Evolutionary conservation across 148 eudicot species (phyloP).

Genomic region (Pouteria glomerata): DNA sequence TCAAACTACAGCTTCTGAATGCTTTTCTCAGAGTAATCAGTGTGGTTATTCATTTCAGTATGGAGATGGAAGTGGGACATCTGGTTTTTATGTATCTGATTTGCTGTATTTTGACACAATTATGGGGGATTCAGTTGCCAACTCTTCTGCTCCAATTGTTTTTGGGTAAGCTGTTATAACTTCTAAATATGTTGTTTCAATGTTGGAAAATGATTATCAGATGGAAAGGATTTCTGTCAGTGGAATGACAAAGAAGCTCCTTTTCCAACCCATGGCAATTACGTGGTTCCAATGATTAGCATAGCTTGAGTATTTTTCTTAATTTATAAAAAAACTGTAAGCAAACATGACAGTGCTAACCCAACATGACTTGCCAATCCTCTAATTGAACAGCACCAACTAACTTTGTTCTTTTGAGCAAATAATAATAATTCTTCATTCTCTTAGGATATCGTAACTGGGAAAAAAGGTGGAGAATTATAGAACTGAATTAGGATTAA

Average conservation of each 20-base stretch:
- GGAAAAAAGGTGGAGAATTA: not conserved
- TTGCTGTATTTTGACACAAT: constrained; percentile 69
- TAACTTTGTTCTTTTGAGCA: not conserved
- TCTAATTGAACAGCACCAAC: not conserved
- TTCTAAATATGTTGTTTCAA: not conserved
- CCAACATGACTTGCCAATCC: not conserved
- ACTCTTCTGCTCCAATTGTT: constrained; percentile 77
- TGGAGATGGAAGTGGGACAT: constrained; percentile 94
- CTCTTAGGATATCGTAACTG: not conserved
- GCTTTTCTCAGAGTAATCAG: constrained; percentile 53
- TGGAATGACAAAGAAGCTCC: not conserved
- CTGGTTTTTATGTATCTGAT: constrained; percentile 76
- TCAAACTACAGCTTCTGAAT: constrained; percentile 53
- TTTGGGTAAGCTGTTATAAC: constrained; percentile 59
- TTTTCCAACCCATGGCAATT: not conserved
- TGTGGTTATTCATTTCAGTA: constrained; percentile 72
- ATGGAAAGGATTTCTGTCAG: not conserved
- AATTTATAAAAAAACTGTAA: not conserved
- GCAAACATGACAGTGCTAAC: not conserved
- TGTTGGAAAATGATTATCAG: not conserved
- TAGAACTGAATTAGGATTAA: not conserved
- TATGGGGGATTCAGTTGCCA: constrained; percentile 51
- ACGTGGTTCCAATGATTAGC: not conserved
- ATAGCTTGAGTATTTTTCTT: not conserved
- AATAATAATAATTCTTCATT: no score